Base-by-base conservation (phyloP, 306 rosid genomes). In the Dalbergia cochinchinensis region DNA sequence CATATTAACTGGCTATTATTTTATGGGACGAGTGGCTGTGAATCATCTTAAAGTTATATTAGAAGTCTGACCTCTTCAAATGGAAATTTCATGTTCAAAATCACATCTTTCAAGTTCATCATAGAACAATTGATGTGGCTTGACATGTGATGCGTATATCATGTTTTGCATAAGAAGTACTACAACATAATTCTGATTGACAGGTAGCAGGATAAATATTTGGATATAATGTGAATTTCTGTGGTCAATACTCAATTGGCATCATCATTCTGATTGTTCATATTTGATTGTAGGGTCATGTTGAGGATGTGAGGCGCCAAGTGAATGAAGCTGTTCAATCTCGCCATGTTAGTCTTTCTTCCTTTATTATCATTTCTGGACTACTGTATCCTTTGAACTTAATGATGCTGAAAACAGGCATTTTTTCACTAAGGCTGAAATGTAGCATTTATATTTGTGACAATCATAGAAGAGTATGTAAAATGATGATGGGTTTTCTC, bases 241-340 rank as follows among this genome's bases (percentile, higher is more conserved):
- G 69, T 65, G 73, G 35, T 79, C 41, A n/a, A 33, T 45, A 53
- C 70, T 74, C 58, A n/a, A 41, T 41, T 45, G 10, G 11, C 39
- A 71, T 74, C 44, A 39, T 20, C 0, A 37, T 58, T 80, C 57
- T 85, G 64, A 77, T 76, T 69, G 20, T 69, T 82, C 68, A 64
- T 84, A 34, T 81, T 80, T 83, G 62, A 37, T 61, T 90, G 89
- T 69, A 95, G 98, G 98, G 99, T 80, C 90, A 91, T 12, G 89
- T 90, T 26, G 98, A 90, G 80, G 98, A 91, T 83, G 99, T 95
- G 80, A 90, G 88, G 82, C 93, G 96, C 57, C 94, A 89, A 86
- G 96, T 91, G 66, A 91, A 95, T 55, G 99, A 95, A 91, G 97
- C 97, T 81, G 89, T 93, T 85, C 92, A 89, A 86, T 86, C 98